Base-by-base conservation (phyloP, 2,329 filamentous ascomycete species). In the Pseudogymnoascus sp. region DNA sequence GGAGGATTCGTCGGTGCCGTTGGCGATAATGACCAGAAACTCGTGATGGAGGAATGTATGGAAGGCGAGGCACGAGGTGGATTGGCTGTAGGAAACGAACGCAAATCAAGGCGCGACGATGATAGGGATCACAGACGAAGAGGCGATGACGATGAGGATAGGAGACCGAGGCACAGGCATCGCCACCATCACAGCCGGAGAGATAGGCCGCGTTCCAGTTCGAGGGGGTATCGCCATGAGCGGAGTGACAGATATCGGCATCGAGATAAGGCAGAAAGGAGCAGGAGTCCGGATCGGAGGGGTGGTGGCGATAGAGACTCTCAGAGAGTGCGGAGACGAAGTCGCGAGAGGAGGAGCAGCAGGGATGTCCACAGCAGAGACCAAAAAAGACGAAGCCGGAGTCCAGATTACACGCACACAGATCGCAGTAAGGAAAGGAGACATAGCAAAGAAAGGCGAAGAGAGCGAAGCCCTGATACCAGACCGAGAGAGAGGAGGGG, bases 101-200 rank as follows among this genome's bases (percentile, higher is more conserved):
- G 15, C 62, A 66, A 65, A 31, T 31, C 60, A 2, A 37, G 37
- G 24, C 66, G 62, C 15, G 57, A 60, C 11, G 39, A 66, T 13
- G 50, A 39, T 39, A 59, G 44, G 21, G 37, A 37, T 5, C 47
- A 15, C 61, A 36, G 60, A 54, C 47, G 63, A 63, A 37, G 62
- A 58, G 67, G 64, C 37, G 70, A 64, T 67, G 67, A 61, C 65
- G 66, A 59, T 65, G 64, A 47, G 65, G 65, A 39, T 66, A 70
- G 35, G 64, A 66, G 50, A 21, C 10, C 35, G 11, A 69, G 63
- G 58, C 67, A 69, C 47, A 70, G 70, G 65, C 66, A 66, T 39
- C 68, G 70, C 62, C 69, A 69, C 57, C 69, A 69, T 64, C 71
- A 69, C 29, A 70, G 68, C 36, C 65, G 66, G 60, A 71, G 66